These are phyloP conservation scores for Arthroderma sp. DNA, from an alignment of 2,329 filamentous ascomycete species.

Conservation along the genomic window DNA sequence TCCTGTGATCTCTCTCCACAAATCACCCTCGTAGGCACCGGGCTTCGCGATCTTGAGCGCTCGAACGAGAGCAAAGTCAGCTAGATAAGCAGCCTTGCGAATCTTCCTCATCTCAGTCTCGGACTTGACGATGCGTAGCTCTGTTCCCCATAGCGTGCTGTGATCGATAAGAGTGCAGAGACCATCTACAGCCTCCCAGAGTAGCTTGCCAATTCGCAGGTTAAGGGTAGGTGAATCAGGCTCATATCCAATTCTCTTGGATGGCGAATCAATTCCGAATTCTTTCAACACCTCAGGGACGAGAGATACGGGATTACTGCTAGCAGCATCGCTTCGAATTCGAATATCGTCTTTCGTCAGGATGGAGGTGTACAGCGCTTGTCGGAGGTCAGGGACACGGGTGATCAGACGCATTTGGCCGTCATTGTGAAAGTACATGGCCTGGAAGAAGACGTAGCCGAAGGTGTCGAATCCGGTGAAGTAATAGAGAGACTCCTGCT, in stretches of 20 bases:
- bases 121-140: conserved; percentile 22
- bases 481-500: conserved; percentile 22
- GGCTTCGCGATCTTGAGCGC: conserved; percentile 23
- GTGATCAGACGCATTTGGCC: conserved; percentile 22
- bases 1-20: conserved; percentile 22
- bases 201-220: conserved; percentile 20
- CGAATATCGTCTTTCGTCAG: conserved; percentile 19
- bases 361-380: conserved; percentile 23
- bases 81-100: conserved; percentile 23
- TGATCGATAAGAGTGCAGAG: conserved; percentile 19
- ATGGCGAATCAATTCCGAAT: conserved; percentile 18
- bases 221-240: conserved; percentile 27
- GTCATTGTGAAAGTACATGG: conserved; percentile 25
- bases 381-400: conserved; percentile 18
- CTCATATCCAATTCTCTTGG: conserved; percentile 21
- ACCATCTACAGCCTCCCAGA: conserved; percentile 22
- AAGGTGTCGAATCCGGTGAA: conserved; percentile 24
- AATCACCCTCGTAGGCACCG: conserved; percentile 23
- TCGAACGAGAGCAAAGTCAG: conserved; percentile 22
- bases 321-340: conserved; percentile 19
- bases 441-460: conserved; percentile 26
- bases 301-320: conserved; percentile 19
- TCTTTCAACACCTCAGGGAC: conserved; percentile 18
- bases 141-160: conserved; percentile 18
- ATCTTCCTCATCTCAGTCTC: conserved; percentile 19